phyloP scores from a whole-genome alignment of 228 moss, liverwort and hornwort species.

The Sphagnum fallax region DNA sequence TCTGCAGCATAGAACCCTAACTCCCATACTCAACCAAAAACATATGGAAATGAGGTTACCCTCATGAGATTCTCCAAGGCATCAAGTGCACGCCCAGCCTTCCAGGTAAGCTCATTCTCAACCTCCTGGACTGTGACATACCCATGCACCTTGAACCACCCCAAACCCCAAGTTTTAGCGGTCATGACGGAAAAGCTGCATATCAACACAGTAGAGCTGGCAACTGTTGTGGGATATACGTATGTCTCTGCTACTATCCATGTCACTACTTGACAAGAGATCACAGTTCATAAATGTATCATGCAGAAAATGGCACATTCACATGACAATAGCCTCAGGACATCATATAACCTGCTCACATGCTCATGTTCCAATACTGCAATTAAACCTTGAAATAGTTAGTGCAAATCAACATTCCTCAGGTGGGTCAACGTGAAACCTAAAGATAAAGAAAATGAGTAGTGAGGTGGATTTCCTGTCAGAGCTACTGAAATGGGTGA shows the following conservation, averaged over 20 bases:
- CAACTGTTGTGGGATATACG: neutral
- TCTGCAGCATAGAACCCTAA: too few relatives aligned
- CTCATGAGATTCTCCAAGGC: slow-evolving; percentile 68
- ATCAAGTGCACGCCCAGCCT: slow-evolving; percentile 63
- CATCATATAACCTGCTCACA: neutral
- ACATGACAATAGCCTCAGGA: neutral
- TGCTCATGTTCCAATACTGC: too few relatives aligned
- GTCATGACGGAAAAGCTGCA: neutral
- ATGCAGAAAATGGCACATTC: neutral
- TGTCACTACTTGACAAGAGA: neutral
- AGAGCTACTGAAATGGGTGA: neutral
- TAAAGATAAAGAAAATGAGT: neutral
- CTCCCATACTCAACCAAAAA: too few relatives aligned
- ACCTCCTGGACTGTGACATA: slow-evolving; percentile 64
- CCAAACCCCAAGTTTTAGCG: neutral
- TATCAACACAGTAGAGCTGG: neutral
- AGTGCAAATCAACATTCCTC: neutral
- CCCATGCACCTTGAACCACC: slow-evolving; percentile 34
- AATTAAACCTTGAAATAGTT: neutral
- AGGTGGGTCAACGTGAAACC: neutral
- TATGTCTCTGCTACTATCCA: neutral
- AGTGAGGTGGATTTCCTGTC: neutral
- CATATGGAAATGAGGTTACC: neutral
- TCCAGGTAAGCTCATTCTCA: slow-evolving; percentile 50
- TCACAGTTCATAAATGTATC: neutral